Evolutionary conservation across 495 filamentous ascomycete species (phyloP).

Genomic region (Penicillium cataractarum): DNA sequence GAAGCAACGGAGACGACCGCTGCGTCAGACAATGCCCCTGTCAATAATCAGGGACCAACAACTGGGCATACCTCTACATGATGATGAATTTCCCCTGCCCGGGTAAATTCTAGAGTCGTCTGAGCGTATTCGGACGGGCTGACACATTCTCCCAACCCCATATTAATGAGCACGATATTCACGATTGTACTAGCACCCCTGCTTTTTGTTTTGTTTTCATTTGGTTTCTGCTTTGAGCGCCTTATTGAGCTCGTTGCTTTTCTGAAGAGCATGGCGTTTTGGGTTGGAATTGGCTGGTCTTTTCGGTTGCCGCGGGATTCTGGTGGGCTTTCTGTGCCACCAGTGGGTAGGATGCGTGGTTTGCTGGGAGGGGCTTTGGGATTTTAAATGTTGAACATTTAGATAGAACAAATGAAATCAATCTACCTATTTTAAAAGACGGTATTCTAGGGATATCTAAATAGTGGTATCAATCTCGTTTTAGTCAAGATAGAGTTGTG

Average conservation of each 20-base stretch:
- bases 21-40: slow-evolving; percentile 6
- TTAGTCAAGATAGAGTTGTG: too few relatives aligned
- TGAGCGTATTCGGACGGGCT: neutral
- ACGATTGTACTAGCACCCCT: slow-evolving; percentile 11
- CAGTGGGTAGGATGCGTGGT: neutral
- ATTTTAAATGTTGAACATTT: neutral
- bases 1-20: slow-evolving; percentile 5
- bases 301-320: neutral
- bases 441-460: neutral
- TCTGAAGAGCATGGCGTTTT: neutral
- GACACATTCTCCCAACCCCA: neutral
- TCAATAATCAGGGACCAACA: neutral
- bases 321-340: neutral
- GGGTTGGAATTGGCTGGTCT: neutral
- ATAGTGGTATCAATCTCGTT: too few relatives aligned
- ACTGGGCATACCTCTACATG: slow-evolving; percentile 10
- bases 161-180: slow-evolving; percentile 25
- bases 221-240: neutral
- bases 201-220: neutral
- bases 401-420: neutral
- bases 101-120: neutral
- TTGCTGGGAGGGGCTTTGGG: neutral
- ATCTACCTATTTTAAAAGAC: neutral
- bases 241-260: neutral
- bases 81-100: neutral